Base-by-base conservation (phyloP, 768 basidiomycete genomes). In the Vararia minispora region DNA sequence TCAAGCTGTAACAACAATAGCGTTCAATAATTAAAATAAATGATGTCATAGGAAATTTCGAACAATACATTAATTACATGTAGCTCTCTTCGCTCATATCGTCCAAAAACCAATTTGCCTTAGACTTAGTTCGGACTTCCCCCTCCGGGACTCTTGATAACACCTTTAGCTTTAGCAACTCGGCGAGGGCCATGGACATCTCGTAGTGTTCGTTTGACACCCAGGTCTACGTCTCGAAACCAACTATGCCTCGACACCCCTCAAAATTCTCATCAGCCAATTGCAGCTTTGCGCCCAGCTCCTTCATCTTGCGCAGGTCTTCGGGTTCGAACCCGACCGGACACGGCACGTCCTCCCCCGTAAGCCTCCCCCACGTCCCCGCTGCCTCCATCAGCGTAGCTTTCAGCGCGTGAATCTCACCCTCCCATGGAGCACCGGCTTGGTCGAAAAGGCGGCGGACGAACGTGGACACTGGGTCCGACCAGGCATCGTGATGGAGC, bases 71-170 rank as follows among this genome's bases (percentile, higher is more conserved):
- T 46, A 30, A 37, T 45, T 45, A 53, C 36, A 40, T 44, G 37
- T 53, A 53, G 1, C 33, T 23, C 28, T 42, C 24, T 40, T 53
- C 51, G 42, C 52, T 45, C 52, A 53, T 53, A 39, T 53, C 52
- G 33, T 53, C 48, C 41, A 40, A 53, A 27, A 36, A 34, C 52
- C 52, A 53, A 35, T 53, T 29, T 34, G 35, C 49, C 45, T 24
- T 27, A 20, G 37, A 43, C 48, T 50, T 20, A 28, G 32, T 46
- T 33, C 46, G 45, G 18, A 22, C 32, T 32, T 52, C 39, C 35
- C 34, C 46, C 40, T 35, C 20, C 35, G 37, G n/a, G 17, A 25
- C 18, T 16, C 1, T 32, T 42, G 38, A 33, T 48, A 52, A 39
- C 34, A 31, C 37, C 23, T 41, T 27, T 45, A 37, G 20, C 51